These are phyloP conservation scores for Rhodosporidiobolus odoratus DNA, from an alignment of 768 basidiomycete genomes.

Conservation along the genomic window DNA sequence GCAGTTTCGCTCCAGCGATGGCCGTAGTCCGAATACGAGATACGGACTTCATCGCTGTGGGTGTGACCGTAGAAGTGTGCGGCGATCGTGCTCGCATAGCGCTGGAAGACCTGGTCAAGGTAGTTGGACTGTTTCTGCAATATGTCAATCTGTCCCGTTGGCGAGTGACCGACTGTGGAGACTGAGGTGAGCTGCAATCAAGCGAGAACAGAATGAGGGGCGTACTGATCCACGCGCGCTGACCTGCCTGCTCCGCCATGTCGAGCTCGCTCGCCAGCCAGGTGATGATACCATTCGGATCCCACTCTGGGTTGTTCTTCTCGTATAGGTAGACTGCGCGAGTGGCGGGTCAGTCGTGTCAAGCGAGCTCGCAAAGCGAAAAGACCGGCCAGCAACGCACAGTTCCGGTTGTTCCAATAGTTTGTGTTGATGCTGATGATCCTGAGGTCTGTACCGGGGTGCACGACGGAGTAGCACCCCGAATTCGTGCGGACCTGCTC, in stretches of 20 bases:
- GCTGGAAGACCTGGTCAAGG: conserved; percentile 59
- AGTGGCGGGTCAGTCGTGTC: neutral
- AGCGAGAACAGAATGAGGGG: neutral
- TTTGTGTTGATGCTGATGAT: conserved; percentile 60
- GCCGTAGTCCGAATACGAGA: conserved; percentile 58
- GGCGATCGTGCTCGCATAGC: conserved; percentile 59
- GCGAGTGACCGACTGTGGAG: conserved; percentile 38
- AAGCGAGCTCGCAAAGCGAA: neutral
- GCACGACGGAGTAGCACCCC: conserved; percentile 57
- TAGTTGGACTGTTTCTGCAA: conserved; percentile 55
- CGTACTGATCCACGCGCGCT: conserved; percentile 57
- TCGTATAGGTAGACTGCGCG: conserved; percentile 61
- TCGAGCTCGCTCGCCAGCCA: conserved; percentile 58
- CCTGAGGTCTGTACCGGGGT: conserved; percentile 53
- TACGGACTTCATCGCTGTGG: conserved; percentile 54
- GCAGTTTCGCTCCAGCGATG: conserved; percentile 53
- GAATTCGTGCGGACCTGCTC: conserved; percentile 52
- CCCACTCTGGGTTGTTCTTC: conserved; percentile 52
- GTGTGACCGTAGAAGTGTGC: conserved; percentile 62
- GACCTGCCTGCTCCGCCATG: conserved; percentile 57
- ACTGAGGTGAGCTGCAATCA: neutral
- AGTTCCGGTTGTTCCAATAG: conserved; percentile 49
- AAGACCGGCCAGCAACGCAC: neutral
- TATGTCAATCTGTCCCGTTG: conserved; percentile 34
- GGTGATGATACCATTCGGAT: conserved; percentile 59